Base-by-base conservation (phyloP, 139 green algal genomes). In the Deuterostichococcus epilithicus region DNA sequence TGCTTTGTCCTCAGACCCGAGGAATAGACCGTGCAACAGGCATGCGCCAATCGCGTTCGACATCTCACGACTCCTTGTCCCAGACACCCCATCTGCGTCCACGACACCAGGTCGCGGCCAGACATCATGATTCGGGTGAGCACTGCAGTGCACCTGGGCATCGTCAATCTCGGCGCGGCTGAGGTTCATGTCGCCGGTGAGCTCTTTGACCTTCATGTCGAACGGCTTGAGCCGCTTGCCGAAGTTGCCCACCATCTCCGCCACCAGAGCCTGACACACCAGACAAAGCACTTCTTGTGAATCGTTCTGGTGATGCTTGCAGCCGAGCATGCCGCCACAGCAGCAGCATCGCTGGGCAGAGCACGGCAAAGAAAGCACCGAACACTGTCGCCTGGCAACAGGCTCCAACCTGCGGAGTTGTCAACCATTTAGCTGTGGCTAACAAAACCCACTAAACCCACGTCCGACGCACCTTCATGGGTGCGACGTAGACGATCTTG, bases 401-500 rank as follows among this genome's bases (percentile, higher is more conserved):
- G 8, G 2, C n/a, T n/a, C n/a, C n/a, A n/a, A n/a, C n/a, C n/a
- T n/a, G n/a, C n/a, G n/a, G n/a, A n/a, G n/a, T n/a, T n/a, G n/a
- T n/a, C n/a, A n/a, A n/a, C n/a, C 33, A 39, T 52, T 26, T 68
- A 47, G 33, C 34, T 18, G 35, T 30, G 30, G n/a, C n/a, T n/a
- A n/a, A n/a, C n/a, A n/a, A n/a, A n/a, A n/a, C n/a, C n/a, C 3
- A 34, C 26, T 3, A 36, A 75, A 0, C 26, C 6, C 15, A 22
- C 1, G 4, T 30, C 39, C 25, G 15, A 10, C 78, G 6, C 59
- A 83, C 86, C 87, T 98, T 98, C 96, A 99, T 99, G 68, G 96
- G 96, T 22, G 96, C 96, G 2, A 99, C 92, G 81, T 99, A 99
- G 63, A 99, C 95, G 33, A 98, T 93, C 85, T 98, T 98, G 90